Percentiles rank a stretch among this genome's conserved stretches.
These are phyloP conservation scores for Blastobotrys indianensis DNA, from an alignment of 1,139 yeast species.

Conservation along the genomic window DNA sequence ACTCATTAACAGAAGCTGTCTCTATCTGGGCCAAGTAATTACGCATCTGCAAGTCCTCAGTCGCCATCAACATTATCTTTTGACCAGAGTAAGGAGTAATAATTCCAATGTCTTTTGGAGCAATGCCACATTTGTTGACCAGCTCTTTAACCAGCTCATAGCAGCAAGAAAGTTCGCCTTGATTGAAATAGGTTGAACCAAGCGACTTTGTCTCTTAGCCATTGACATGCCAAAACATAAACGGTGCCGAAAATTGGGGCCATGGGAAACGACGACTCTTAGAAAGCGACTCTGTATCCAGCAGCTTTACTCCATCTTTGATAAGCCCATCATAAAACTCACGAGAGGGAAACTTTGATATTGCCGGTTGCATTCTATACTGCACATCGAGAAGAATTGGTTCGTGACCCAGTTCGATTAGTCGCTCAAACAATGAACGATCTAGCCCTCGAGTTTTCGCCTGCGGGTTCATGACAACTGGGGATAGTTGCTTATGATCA, in stretches of 20 bases:
- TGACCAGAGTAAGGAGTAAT: constrained; percentile 96
- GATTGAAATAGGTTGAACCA: constrained; percentile 76
- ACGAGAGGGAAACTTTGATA: constrained; percentile 82
- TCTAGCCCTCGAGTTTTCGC: constrained; percentile 83
- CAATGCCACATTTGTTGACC: constrained; percentile 63
- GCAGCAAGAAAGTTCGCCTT: constrained; percentile 87
- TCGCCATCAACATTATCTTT: constrained; percentile 74
- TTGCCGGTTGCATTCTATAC: constrained; percentile 88
- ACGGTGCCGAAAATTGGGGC: constrained; percentile 80
- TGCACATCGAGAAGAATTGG: constrained; percentile 87
- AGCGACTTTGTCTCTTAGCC: constrained; percentile 85
- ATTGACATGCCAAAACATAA: constrained; percentile 92
- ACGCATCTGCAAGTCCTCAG: constrained; percentile 63
- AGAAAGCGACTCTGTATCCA: constrained; percentile 52
- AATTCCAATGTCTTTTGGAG: constrained; percentile 79
- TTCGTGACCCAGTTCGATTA: constrained; percentile 74
- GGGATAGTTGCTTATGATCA: constrained; percentile 93
- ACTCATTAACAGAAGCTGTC: constrained; percentile 89
- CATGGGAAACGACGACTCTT: constrained; percentile 74
- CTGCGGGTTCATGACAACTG: constrained; percentile 69
- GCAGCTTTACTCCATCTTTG: constrained; percentile 82
- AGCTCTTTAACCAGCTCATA: constrained; percentile 70
- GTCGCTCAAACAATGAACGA: constrained; percentile 80
- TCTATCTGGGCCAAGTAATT: constrained; percentile 61
- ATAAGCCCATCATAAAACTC: constrained; percentile 89